Conservation (phyloP, 2,329 filamentous ascomycete species). For the Akanthomyces uredinophilus region DNA sequence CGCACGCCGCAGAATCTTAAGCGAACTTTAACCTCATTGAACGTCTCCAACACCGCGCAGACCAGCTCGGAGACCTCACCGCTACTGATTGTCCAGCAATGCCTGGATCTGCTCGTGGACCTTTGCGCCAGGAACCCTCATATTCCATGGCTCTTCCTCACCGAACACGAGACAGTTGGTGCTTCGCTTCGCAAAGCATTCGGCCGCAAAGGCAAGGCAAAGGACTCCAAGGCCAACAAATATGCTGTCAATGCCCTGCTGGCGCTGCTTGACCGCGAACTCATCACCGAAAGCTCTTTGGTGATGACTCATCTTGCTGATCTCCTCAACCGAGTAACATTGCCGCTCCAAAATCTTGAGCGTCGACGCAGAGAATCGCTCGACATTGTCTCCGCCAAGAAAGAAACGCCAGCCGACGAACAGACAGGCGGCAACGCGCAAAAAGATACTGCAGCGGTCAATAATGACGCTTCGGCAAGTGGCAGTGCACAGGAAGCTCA, state of each 20-base stretch:
- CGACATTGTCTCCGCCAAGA: conserved; percentile 30
- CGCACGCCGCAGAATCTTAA: conserved; percentile 81
- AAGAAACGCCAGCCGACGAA: conserved; percentile 18
- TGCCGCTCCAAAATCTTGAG: conserved; percentile 75
- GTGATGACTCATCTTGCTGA: conserved; percentile 93
- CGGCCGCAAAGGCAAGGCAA: conserved; percentile 80
- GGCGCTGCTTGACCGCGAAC: conserved; percentile 80
- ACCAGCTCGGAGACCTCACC: conserved; percentile 86
- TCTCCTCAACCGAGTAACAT: conserved; percentile 81
- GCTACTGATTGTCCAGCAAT: conserved; percentile 92
- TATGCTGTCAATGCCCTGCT: conserved; percentile 91
- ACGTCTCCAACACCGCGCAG: conserved; percentile 37
- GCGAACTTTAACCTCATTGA: conserved; percentile 61
- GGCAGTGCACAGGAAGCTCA: conserved; percentile 24
- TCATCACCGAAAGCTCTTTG: conserved; percentile 94
- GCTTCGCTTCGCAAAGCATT: conserved; percentile 70
- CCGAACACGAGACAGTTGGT: conserved; percentile 76
- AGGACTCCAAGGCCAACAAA: conserved; percentile 77
- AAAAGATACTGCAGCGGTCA: conserved; percentile 19
- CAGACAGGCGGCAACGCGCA: conserved; percentile 26
- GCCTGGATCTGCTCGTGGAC: conserved; percentile 77
- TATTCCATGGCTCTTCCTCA: conserved; percentile 86
- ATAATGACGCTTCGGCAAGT: conserved; percentile 25
- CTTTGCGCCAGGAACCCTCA: conserved; percentile 81
- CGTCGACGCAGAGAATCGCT: conserved; percentile 73